A percentile compares a stretch with the other conserved stretches of the same genome.
Conservation (phyloP, 192 early-diverging fungal genomes). For the Podila horticola region DNA sequence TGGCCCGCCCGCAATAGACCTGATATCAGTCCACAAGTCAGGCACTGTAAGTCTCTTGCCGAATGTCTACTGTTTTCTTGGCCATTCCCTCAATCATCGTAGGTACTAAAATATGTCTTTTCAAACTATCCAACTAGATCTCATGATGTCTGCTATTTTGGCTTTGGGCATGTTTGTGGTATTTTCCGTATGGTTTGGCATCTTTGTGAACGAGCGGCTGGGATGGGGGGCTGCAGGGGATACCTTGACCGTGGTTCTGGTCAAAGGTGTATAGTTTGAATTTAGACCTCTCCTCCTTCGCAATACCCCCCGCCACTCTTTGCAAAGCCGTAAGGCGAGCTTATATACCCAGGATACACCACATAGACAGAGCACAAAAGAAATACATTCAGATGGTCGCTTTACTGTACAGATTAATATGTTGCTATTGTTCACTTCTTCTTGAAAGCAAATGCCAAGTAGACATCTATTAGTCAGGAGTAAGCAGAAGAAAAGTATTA, state of each 20-base stretch:
- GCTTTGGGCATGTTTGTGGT: conserved; percentile 58
- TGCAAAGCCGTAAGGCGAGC: not conserved
- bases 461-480: conserved; percentile 56
- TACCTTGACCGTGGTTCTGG: conserved; percentile 58
- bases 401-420: not conserved
- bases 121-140: conserved; percentile 48
- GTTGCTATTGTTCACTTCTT: conserved; percentile 46
- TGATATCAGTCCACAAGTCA: conserved; percentile 61
- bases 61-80: too few species aligned
- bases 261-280: conserved; percentile 55
- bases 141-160: conserved; percentile 62
- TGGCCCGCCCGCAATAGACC: conserved; percentile 62
- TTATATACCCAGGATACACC: not conserved
- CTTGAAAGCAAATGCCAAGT: conserved; percentile 78
- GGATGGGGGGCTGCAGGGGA: conserved; percentile 70
- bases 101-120: not conserved
- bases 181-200: conserved; percentile 65
- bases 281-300: not conserved
- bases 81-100: too few species aligned
- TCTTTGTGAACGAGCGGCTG: conserved; percentile 69
- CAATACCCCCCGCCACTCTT: not conserved
- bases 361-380: too few species aligned
- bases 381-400: too few species aligned
- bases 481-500: not conserved
- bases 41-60: conserved; percentile 57